A percentile compares a stretch with the other conserved stretches of the same genome.
Conservation (phyloP, 768 basidiomycete genomes). For the Roridomyces roridus region DNA sequence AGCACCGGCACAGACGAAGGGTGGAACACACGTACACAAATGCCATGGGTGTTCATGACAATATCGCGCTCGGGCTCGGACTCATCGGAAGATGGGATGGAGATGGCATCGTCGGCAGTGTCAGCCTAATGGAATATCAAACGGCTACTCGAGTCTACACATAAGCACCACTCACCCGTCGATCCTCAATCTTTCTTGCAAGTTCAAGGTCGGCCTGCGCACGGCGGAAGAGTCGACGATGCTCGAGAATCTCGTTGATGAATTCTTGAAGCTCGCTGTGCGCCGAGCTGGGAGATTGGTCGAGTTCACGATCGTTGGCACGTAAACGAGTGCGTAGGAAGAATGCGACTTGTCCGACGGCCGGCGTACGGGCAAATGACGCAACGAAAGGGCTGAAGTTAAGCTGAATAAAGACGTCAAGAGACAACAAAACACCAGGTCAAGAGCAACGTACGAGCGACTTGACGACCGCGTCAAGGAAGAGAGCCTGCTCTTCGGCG, state of each 20-base stretch:
- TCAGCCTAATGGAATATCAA: too few relatives aligned
- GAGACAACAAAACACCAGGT: too few relatives aligned
- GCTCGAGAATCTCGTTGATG: too few relatives aligned
- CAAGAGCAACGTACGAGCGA: too few relatives aligned
- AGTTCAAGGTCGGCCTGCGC: too few relatives aligned
- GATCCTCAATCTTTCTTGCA: too few relatives aligned
- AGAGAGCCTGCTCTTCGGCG: too few relatives aligned
- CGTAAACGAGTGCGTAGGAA: background rate
- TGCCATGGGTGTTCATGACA: background rate
- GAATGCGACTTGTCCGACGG: background rate
- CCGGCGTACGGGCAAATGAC: background rate
- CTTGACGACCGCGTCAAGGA: too few relatives aligned
- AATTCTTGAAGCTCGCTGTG: background rate
- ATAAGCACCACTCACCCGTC: too few relatives aligned
- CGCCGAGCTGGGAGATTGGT: background rate
- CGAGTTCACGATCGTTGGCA: background rate
- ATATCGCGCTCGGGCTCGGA: background rate
- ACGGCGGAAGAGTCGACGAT: too few relatives aligned
- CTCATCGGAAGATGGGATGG: conserved; percentile 1
- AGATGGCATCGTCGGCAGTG: background rate
- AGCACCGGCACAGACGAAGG: background rate
- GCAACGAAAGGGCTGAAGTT: background rate
- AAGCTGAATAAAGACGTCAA: too few relatives aligned
- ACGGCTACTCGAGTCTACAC: too few relatives aligned
- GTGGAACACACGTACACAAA: background rate